A percentile compares a stretch with the other conserved stretches of the same genome.
phyloP scores from a whole-genome alignment of 2,329 filamentous ascomycete genomes.

The Lachnellula willkommii region DNA sequence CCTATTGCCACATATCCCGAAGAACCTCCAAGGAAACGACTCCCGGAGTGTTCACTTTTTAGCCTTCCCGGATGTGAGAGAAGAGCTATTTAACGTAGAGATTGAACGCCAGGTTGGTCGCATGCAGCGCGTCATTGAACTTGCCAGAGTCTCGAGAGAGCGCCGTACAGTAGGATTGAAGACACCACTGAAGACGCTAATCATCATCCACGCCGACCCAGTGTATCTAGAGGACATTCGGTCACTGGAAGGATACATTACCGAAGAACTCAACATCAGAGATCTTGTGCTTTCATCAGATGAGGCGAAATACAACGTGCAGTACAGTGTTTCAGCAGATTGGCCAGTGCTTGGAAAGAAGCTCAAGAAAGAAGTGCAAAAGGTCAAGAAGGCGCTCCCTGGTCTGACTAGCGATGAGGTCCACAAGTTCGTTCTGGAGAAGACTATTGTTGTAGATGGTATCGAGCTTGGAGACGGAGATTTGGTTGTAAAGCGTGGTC shows the following conservation, averaged over 20 bases:
- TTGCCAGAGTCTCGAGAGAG: constrained; percentile 81
- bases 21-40: constrained; percentile 64
- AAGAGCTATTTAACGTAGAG: constrained; percentile 79
- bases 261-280: constrained; percentile 85
- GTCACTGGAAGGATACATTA: constrained; percentile 81
- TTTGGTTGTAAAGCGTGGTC: constrained; percentile 71
- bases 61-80: constrained; percentile 78
- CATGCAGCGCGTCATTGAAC: constrained; percentile 95
- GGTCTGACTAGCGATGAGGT: constrained; percentile 73
- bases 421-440: constrained; percentile 67
- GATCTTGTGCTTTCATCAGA: constrained; percentile 80
- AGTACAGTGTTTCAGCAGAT: constrained; percentile 84
- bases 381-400: constrained; percentile 86
- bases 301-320: constrained; percentile 85
- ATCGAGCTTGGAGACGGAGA: constrained; percentile 80
- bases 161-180: constrained; percentile 80
- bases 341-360: constrained; percentile 96
- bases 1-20: constrained; percentile 75
- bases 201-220: constrained; percentile 79
- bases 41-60: constrained; percentile 88
- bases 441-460: constrained; percentile 76
- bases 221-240: constrained; percentile 82
- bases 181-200: constrained; percentile 80
- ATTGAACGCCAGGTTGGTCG: constrained; percentile 81
- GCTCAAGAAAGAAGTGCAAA: constrained; percentile 87